Evolutionary conservation across 2,329 filamentous ascomycete species (phyloP), one percentile per base, ranked within the genome.

Genomic region (Verticillium nubilum): DNA sequence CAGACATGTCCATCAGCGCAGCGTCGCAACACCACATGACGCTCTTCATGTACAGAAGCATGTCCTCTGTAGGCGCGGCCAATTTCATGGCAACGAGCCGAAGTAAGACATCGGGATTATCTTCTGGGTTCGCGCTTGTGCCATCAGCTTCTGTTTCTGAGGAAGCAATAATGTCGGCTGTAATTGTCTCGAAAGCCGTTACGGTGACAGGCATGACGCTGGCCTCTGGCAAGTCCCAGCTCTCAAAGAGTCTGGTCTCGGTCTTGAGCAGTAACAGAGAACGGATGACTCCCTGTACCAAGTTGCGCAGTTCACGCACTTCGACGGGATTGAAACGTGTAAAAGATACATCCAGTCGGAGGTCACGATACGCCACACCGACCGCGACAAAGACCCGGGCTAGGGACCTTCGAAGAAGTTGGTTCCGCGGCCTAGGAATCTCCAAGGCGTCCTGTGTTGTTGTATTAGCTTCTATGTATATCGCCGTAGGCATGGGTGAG

Each of bases 321-420:
- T 86, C 82, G 12, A 73, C 69, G 1, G 83, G 81, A 12, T 69
- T 70, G 60, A 85, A 82, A 1, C 78, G 74, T 1, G 81, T 84
- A 4, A 85, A 69, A 1, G 82, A 81, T n/a, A 85, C 75, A 58
- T 86, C 83, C 57, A 84, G 76, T 13, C 76, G 75, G 60, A 86
- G 76, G 64, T 86, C 84, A 67, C 83, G 76, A 61, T 83, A 79
- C 2, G 79, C 79, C 62, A 82, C 75, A 15, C 83, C 85, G 58
- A 86, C 73, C 59, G 82, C 77, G 60, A 86, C 81, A 60, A 85
- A 85, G 0, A 78, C 76, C 61, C 76, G 77, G 4, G 78, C 76
- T 19, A 86, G 70, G 37, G 75, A 72, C 52, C 79, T 74, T 31
- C 79, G 76, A 3, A 62, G 73, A 54, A 66, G 66, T 2, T 63